A percentile compares a stretch with the other conserved stretches of the same genome.
Conservation (phyloP, 2,329 filamentous ascomycete species). For the Neurospora crassa region DNA sequence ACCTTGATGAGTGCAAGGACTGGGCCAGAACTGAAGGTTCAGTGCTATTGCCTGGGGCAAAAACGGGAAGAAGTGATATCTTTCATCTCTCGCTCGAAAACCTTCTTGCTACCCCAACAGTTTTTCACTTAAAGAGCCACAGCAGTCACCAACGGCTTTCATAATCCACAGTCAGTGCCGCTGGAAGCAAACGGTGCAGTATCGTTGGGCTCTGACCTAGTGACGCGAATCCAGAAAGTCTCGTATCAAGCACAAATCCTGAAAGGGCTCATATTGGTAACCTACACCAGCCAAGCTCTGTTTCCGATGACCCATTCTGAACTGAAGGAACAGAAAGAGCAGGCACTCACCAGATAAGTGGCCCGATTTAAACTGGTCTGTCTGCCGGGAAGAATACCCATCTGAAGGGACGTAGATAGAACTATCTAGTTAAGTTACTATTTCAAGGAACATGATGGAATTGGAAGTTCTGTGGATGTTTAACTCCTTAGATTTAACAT, state of each 20-base stretch:
- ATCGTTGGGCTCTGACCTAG: background rate
- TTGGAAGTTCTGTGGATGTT: background rate
- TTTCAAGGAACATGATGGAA: background rate
- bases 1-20: background rate
- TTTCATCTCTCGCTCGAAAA: background rate
- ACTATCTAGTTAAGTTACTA: constrained; percentile 20
- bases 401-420: constrained; percentile 26
- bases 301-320: no score
- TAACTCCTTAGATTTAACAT: constrained; percentile 24
- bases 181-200: background rate
- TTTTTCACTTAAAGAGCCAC: background rate
- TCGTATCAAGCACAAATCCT: background rate
- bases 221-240: background rate
- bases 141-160: background rate
- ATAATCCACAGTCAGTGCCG: background rate
- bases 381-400: constrained; percentile 7
- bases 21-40: background rate
- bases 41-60: background rate
- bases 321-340: no score
- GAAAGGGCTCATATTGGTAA: constrained; percentile 18
- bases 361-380: no score
- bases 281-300: no score
- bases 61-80: background rate
- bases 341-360: no score
- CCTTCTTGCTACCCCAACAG: background rate